Base-by-base conservation (phyloP, 805 yeast genomes). In the Scheffersomyces spartinae region DNA sequence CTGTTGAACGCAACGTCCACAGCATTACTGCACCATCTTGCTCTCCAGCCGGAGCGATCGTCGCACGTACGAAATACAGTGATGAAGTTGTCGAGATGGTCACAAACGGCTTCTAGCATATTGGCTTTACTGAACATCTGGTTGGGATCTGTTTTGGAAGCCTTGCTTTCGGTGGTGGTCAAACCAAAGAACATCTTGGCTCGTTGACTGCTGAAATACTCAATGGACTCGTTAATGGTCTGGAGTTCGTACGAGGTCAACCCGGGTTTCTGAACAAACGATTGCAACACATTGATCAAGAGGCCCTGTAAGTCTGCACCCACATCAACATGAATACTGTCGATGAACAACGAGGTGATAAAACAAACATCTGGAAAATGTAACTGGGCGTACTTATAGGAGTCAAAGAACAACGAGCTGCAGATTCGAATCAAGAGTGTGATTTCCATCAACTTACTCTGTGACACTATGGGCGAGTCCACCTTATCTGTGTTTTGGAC, bases 281-380 rank as follows among this genome's bases (percentile, higher is more conserved):
- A 69, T 38, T 80, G 91, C 22, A 82, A 62, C 2, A 79, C 61
- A 39, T 82, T 78, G 40, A 74, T 61, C 11, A 77, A 47, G 21
- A 82, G 47, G 32, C 71, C 72, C 37, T 77, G 74, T 19, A 81
- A 54, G 18, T 65, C 73, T 10, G 50, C 47, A 28, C 94, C 71
- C 33, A 83, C 62, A 17, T 75, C 71, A 17, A 63, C 45, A 8
- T 63, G 61, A 5, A 65, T 62, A 29, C 56, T 51, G 40, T 68
- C 74, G 46, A 71, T 66, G 46, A 66, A 68, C 12, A 80, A 57
- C 0, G 88, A 66, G 16, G 78, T 66, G 32, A 82, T 59, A 39
- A 72, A 74, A 29, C 80, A 61, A 2, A 81, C 63, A 41, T 84
- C 94, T 8, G 86, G 77, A 34, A 83, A 49, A 43, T 64, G 79